Conservation (phyloP, 2,329 filamentous ascomycete genomes). For the Xylariales sp. region DNA sequence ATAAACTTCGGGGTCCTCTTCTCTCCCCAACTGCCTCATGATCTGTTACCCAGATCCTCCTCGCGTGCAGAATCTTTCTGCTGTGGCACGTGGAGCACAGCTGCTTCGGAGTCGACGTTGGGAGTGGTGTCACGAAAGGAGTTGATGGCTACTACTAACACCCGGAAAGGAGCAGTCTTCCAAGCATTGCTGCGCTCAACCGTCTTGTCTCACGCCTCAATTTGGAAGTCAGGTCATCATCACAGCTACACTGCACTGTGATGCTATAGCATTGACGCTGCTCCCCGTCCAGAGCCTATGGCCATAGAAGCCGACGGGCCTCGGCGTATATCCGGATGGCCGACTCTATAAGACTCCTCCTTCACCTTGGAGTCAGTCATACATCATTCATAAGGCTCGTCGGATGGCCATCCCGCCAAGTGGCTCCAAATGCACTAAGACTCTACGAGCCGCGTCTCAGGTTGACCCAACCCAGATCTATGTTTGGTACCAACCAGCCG, state of each 20-base stretch:
- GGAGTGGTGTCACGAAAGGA: background rate
- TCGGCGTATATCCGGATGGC: background rate
- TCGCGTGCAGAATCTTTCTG: background rate
- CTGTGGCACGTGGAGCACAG: conserved; percentile 1
- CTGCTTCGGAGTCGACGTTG: background rate
- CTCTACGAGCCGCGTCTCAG: conserved; percentile 6
- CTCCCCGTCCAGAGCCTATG: background rate
- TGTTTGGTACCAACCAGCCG: background rate
- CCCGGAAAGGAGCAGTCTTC: background rate
- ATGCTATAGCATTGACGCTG: background rate
- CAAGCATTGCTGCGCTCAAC: background rate
- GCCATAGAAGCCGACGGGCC: background rate
- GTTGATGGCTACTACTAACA: conserved; percentile 4
- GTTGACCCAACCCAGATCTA: background rate
- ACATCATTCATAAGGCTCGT: conserved; percentile 1
- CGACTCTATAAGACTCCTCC: background rate
- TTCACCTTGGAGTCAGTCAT: background rate
- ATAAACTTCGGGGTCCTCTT: too few species aligned
- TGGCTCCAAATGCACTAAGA: too few species aligned
- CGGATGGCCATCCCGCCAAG: too few species aligned
- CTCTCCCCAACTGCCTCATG: too few species aligned
- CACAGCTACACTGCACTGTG: background rate
- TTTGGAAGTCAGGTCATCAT: background rate
- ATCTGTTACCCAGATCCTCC: background rate
- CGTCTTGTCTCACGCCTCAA: too few species aligned